Conservation (phyloP, 805 yeast species). For the Phaffomyces opuntiae region DNA sequence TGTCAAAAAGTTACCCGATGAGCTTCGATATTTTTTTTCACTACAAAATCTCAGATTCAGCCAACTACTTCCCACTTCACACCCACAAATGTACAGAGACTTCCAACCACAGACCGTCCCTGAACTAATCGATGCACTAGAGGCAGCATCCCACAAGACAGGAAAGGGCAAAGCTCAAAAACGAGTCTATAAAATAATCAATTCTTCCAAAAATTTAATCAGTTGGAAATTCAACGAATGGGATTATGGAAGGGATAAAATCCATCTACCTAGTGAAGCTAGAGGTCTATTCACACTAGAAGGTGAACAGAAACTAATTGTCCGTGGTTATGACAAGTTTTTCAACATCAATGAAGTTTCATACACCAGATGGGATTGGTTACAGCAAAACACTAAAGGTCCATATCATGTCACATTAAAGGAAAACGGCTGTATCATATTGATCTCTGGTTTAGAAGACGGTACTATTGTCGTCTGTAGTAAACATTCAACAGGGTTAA, state of each 20-base stretch:
- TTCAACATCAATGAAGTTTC: constrained; percentile 70
- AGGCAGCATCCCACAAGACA: constrained; percentile 7
- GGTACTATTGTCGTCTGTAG: constrained; percentile 84
- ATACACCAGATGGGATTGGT: constrained; percentile 40
- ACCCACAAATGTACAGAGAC: constrained; percentile 5
- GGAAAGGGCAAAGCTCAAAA: constrained; percentile 28
- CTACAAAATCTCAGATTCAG: too few relatives aligned
- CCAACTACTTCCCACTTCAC: too few relatives aligned
- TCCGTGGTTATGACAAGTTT: constrained; percentile 92
- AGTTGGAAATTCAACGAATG: constrained; percentile 88
- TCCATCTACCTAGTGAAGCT: constrained; percentile 62
- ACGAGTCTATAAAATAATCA: constrained; percentile 22
- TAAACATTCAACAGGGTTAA: constrained; percentile 78
- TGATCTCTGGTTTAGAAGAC: constrained; percentile 68
- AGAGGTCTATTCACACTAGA: constrained; percentile 69
- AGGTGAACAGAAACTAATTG: constrained; percentile 40
- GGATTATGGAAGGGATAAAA: constrained; percentile 61
- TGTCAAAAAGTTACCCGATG: background rate
- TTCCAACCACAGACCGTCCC: constrained; percentile 5
- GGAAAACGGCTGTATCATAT: constrained; percentile 90
- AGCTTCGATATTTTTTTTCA: background rate
- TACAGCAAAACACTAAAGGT: constrained; percentile 49
- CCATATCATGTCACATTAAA: constrained; percentile 80
- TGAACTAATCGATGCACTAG: constrained; percentile 11
- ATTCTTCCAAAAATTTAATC: constrained; percentile 21